Evolutionary conservation across 768 basidiomycete species (phyloP).

Genomic region (Tricholomella constricta): DNA sequence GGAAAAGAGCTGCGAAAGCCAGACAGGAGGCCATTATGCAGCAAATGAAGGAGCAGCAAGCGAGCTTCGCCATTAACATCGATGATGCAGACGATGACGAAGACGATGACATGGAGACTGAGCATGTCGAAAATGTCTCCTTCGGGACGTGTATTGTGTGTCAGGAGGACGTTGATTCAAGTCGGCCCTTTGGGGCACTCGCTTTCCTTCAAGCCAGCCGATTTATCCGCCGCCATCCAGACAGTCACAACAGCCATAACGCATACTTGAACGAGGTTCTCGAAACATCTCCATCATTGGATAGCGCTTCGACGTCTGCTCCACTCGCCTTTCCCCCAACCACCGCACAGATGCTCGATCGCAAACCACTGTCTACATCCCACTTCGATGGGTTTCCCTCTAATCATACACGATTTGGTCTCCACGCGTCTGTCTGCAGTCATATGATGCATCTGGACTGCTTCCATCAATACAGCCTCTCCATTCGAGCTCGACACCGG

Average conservation of each 20-base stretch:
- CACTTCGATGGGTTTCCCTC: slow-evolving; percentile 77
- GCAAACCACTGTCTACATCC: slow-evolving; percentile 39
- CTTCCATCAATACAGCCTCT: slow-evolving; percentile 86
- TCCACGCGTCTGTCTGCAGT: slow-evolving; percentile 86
- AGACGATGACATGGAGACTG: slow-evolving; percentile 62
- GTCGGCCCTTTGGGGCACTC: slow-evolving; percentile 80
- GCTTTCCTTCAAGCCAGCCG: slow-evolving; percentile 89
- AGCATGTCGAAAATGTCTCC: slow-evolving; percentile 50
- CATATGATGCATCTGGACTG: slow-evolving; percentile 98
- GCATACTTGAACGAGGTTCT: slow-evolving; percentile 75
- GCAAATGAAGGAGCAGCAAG: slow-evolving; percentile 93
- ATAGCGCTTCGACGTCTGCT: slow-evolving; percentile 42
- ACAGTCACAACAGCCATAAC: slow-evolving; percentile 60
- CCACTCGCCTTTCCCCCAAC: slow-evolving; percentile 50
- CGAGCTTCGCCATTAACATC: slow-evolving; percentile 79
- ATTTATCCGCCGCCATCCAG: slow-evolving; percentile 76
- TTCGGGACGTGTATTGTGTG: slow-evolving; percentile 98
- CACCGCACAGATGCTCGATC: slow-evolving; percentile 49
- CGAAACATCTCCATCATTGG: slow-evolving; percentile 62
- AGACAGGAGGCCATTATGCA: slow-evolving; percentile 94
- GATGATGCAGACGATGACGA: slow-evolving; percentile 72
- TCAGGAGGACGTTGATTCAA: slow-evolving; percentile 84
- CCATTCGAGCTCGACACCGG: slow-evolving; percentile 85
- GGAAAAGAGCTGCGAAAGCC: slow-evolving; percentile 84
- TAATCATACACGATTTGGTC: slow-evolving; percentile 77